These are phyloP conservation scores for Populus hybrid DNA, from an alignment of 441 rosid genomes.

Conservation along the genomic window DNA sequence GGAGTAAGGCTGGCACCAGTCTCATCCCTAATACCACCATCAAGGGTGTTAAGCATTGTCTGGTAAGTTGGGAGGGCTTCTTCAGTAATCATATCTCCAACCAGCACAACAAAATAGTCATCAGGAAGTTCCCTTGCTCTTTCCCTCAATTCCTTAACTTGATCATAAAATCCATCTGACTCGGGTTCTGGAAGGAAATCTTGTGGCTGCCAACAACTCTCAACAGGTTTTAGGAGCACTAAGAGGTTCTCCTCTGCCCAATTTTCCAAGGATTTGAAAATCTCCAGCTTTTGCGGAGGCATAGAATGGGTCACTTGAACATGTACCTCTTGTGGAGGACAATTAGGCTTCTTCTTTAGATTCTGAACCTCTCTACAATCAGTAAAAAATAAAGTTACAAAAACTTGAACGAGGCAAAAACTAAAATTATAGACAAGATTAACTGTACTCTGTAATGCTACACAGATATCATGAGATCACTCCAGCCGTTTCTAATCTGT, in stretches of 20 bases:
- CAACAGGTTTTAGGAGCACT: slow-evolving; percentile 68
- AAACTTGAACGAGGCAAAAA: background rate
- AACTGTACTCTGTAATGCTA: background rate
- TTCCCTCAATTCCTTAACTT: slow-evolving; percentile 67
- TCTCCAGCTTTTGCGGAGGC: slow-evolving; percentile 80
- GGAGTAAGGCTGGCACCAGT: slow-evolving; percentile 80
- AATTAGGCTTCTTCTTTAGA: slow-evolving; percentile 59
- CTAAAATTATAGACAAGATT: background rate
- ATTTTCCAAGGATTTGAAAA: slow-evolving; percentile 73
- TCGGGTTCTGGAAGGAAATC: slow-evolving; percentile 82
- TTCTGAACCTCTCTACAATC: slow-evolving; percentile 55
- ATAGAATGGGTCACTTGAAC: slow-evolving; percentile 68
- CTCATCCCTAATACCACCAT: slow-evolving; percentile 91
- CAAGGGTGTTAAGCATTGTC: slow-evolving; percentile 77
- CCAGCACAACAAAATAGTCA: slow-evolving; percentile 82
- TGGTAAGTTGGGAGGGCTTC: slow-evolving; percentile 96
- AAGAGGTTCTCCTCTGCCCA: slow-evolving; percentile 80
- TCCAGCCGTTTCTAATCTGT: background rate
- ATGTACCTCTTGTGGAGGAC: slow-evolving; percentile 60
- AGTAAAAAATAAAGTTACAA: slow-evolving; percentile 13
- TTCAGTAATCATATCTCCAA: slow-evolving; percentile 94
- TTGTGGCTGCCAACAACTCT: slow-evolving; percentile 91
- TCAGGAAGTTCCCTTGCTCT: slow-evolving; percentile 75
- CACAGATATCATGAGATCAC: background rate
- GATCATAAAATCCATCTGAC: slow-evolving; percentile 77